Evolutionary conservation across 2,329 filamentous ascomycete species (phyloP).

Genomic region (Fusarium liriodendri): DNA sequence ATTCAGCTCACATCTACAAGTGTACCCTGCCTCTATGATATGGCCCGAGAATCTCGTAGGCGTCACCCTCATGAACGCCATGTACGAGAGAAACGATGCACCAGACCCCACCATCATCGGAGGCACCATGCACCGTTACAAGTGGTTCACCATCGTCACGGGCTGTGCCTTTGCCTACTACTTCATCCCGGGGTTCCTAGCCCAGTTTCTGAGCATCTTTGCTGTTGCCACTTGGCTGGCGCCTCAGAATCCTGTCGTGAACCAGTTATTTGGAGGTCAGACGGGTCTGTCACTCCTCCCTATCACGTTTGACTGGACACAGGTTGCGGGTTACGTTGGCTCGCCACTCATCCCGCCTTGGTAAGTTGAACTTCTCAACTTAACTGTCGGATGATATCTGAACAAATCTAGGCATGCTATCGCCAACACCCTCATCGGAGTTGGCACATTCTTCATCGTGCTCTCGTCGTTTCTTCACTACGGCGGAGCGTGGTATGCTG

Average conservation of each 20-base stretch:
- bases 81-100: slow-evolving; percentile 71
- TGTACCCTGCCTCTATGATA: slow-evolving; percentile 77
- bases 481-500: slow-evolving; percentile 71
- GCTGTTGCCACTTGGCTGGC: slow-evolving; percentile 79
- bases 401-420: slow-evolving; percentile 69
- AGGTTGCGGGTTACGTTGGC: slow-evolving; percentile 74
- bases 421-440: slow-evolving; percentile 76
- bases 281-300: slow-evolving; percentile 76
- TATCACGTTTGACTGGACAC: slow-evolving; percentile 82
- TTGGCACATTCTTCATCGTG: slow-evolving; percentile 74
- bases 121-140: slow-evolving; percentile 73
- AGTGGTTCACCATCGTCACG: slow-evolving; percentile 71
- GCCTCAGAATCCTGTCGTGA: slow-evolving; percentile 74
- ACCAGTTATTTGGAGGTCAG: slow-evolving; percentile 78
- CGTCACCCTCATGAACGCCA: slow-evolving; percentile 76
- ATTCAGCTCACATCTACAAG: slow-evolving; percentile 42
- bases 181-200: slow-evolving; percentile 76
- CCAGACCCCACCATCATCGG: slow-evolving; percentile 66
- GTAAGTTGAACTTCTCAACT: slow-evolving; percentile 48
- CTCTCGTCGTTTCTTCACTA: slow-evolving; percentile 71
- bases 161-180: slow-evolving; percentile 71
- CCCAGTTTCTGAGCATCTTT: slow-evolving; percentile 76
- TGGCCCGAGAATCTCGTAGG: slow-evolving; percentile 77
- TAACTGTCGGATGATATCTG: neutral
- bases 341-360: slow-evolving; percentile 78